Conservation (phyloP, 768 basidiomycete genomes). For the Hygrophorus pudorinus region DNA sequence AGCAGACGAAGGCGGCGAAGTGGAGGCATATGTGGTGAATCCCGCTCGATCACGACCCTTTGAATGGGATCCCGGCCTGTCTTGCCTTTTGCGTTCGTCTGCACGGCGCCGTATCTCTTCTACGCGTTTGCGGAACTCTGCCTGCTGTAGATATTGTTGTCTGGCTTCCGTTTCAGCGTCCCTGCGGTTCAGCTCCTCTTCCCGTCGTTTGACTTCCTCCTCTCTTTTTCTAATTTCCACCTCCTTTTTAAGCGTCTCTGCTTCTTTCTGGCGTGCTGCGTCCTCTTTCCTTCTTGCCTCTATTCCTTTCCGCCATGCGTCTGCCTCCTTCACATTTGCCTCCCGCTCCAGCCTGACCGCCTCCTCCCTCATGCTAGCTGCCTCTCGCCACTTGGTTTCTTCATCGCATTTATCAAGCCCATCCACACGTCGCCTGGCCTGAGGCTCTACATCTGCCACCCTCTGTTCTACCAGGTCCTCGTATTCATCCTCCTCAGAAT, state of each 20-base stretch:
- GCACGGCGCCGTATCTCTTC: slow-evolving; percentile 30
- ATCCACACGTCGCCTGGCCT: slow-evolving; percentile 13
- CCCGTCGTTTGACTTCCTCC: slow-evolving; percentile 9
- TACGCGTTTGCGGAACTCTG: slow-evolving; percentile 32
- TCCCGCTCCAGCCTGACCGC: slow-evolving; percentile 17
- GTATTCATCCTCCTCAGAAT: slow-evolving; percentile 11
- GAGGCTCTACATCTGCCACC: slow-evolving; percentile 8
- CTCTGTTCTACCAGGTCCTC: slow-evolving; percentile 5
- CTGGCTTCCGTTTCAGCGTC: slow-evolving; percentile 18
- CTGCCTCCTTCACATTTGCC: slow-evolving; percentile 19
- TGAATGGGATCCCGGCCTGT: slow-evolving; percentile 13
- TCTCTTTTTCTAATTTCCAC: slow-evolving; percentile 11
- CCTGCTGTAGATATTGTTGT: slow-evolving; percentile 22
- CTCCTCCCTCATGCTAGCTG: slow-evolving; percentile 12
- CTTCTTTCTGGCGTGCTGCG: slow-evolving; percentile 17
- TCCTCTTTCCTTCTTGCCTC: slow-evolving; percentile 15
- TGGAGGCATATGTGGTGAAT: too few relatives aligned
- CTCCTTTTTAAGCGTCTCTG: slow-evolving; percentile 19
- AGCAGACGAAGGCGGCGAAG: not conserved
- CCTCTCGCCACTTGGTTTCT: slow-evolving; percentile 15
- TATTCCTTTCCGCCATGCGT: slow-evolving; percentile 11
- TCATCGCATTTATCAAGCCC: slow-evolving; percentile 5
- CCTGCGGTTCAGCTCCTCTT: slow-evolving; percentile 18
- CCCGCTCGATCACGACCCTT: too few relatives aligned
- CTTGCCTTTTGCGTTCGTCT: slow-evolving; percentile 37